Evolutionary conservation across 768 basidiomycete genomes (phyloP).

Genomic region (Calvatia gigantea): DNA sequence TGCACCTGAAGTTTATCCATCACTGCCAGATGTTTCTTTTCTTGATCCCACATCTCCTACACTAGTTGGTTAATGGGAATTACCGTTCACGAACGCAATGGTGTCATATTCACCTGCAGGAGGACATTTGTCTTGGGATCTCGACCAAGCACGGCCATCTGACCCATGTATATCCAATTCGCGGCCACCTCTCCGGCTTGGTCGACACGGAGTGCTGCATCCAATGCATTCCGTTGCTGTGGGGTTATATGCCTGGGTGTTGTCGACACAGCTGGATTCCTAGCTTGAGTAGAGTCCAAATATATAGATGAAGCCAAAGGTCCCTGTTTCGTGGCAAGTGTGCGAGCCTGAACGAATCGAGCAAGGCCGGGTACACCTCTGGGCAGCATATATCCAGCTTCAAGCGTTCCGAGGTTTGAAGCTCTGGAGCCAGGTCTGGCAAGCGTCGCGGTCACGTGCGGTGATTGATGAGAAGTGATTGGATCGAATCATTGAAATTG

Average conservation of each 20-base stretch:
- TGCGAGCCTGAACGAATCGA: background rate
- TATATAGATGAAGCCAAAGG: constrained; percentile 45
- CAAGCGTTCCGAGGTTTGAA: background rate
- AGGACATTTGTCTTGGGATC: constrained; percentile 56
- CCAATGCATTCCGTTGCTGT: constrained; percentile 47
- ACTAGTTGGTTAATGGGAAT: no score
- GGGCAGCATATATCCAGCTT: background rate
- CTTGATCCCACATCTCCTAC: constrained; percentile 97
- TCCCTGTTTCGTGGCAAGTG: background rate
- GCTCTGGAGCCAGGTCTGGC: background rate
- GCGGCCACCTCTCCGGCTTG: constrained; percentile 96
- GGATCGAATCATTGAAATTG: background rate
- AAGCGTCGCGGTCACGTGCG: constrained; percentile 5
- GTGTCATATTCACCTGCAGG: constrained; percentile 63
- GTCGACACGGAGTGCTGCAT: constrained; percentile 81
- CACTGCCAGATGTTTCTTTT: constrained; percentile 84
- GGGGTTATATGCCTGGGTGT: constrained; percentile 53
- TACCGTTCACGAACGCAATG: no score
- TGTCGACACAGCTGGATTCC: constrained; percentile 40
- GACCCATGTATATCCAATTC: constrained; percentile 93
- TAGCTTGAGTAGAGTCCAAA: constrained; percentile 30
- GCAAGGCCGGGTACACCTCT: background rate
- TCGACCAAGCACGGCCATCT: constrained; percentile 66
- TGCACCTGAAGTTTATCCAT: constrained; percentile 85
- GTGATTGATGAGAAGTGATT: constrained; percentile 3